Evolutionary conservation across 2,329 filamentous ascomycete genomes (phyloP).

Genomic region (Fusarium acutatum): DNA sequence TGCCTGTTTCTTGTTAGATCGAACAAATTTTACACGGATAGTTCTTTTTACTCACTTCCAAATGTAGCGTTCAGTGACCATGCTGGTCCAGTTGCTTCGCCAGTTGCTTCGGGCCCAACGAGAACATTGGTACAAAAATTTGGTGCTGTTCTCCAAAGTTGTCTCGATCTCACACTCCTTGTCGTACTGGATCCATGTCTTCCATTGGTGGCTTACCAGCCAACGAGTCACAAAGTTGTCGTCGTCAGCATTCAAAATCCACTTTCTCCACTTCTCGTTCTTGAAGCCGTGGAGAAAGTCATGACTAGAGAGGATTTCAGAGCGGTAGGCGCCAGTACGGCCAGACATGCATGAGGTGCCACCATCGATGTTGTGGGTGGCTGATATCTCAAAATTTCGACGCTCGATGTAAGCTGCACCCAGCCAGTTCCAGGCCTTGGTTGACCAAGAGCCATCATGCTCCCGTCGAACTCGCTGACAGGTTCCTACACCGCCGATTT

Average conservation of each 20-base stretch:
- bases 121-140: conserved; percentile 92
- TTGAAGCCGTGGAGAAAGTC: conserved; percentile 90
- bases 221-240: conserved; percentile 98
- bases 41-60: conserved; percentile 76
- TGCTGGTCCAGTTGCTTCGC: conserved; percentile 93
- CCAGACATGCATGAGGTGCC: conserved; percentile 97
- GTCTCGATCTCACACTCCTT: conserved; percentile 91
- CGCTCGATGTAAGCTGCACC: conserved; percentile 92
- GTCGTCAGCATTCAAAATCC: conserved; percentile 93
- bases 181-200: conserved; percentile 95
- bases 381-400: conserved; percentile 95
- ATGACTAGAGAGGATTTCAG: conserved; percentile 84
- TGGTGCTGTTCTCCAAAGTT: conserved; percentile 86
- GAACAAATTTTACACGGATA: not conserved
- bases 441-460: conserved; percentile 64
- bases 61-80: conserved; percentile 83
- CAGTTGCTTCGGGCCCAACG: conserved; percentile 98
- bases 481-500: conserved; percentile 90
- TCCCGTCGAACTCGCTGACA: conserved; percentile 85
- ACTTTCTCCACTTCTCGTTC: conserved; percentile 88
- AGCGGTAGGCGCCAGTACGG: conserved; percentile 90
- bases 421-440: conserved; percentile 84
- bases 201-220: conserved; percentile 91
- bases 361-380: conserved; percentile 93
- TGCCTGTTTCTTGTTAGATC: conserved; percentile 63